phyloP scores from a whole-genome alignment of 768 basidiomycete species.

The Boletus rubroflammeus region DNA sequence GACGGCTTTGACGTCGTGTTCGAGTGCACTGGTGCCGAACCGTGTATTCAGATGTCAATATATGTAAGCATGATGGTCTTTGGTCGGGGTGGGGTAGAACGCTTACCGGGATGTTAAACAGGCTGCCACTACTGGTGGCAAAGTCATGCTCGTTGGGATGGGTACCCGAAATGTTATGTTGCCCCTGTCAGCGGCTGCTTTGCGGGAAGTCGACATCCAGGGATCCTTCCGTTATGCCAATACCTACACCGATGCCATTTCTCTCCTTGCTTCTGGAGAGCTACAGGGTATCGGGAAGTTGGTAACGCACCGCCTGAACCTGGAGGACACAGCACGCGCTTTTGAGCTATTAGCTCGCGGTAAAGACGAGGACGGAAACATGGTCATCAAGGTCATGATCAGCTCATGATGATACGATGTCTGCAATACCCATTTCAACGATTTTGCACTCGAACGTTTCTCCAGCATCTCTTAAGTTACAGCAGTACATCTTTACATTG shows the following conservation, averaged over 20 bases:
- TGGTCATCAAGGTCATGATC: constrained; percentile 92
- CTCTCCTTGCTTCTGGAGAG: constrained; percentile 63
- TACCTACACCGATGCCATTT: constrained; percentile 85
- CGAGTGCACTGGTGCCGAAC: constrained; percentile 93
- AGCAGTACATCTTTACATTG: constrained; percentile 9
- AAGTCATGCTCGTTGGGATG: constrained; percentile 95
- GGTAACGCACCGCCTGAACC: constrained; percentile 71
- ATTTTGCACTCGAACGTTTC: constrained; percentile 3
- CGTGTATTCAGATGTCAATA: constrained; percentile 87
- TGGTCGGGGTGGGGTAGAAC: constrained; percentile 1
- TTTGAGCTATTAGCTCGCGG: constrained; percentile 82
- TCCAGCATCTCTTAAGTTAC: constrained; percentile 12
- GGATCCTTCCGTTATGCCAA: constrained; percentile 91
- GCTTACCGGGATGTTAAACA: constrained; percentile 32
- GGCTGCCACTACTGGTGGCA: constrained; percentile 82
- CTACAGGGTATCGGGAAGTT: constrained; percentile 66
- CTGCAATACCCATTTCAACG: constrained; percentile 1
- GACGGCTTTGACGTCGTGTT: constrained; percentile 92
- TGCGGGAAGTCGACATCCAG: constrained; percentile 88
- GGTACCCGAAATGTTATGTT: constrained; percentile 78
- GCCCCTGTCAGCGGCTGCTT: constrained; percentile 78
- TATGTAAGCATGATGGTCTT: constrained; percentile 55
- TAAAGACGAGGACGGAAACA: constrained; percentile 69
- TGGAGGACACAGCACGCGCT: constrained; percentile 65
- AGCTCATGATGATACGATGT: constrained; percentile 34